Evolutionary conservation across 2,329 filamentous ascomycete genomes (phyloP), one percentile per base, ranked within the genome.

Genomic region (Tolypocladium sp.): DNA sequence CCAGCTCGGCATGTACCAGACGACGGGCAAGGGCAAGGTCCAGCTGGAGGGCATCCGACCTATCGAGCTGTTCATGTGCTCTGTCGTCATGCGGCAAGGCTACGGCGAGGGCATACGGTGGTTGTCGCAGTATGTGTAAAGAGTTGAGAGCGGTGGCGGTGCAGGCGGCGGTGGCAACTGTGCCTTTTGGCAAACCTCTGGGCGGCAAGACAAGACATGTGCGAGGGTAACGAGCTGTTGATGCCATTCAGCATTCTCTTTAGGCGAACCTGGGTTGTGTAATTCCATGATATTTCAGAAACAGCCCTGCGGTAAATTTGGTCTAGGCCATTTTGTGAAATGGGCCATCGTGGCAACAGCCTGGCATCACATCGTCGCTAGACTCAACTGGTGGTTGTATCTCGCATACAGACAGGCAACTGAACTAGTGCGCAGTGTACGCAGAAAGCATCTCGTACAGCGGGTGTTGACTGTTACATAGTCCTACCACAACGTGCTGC

Each of bases 41-140:
- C 90, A 89, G 64, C 82, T 94, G 66, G 92, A 96, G 80, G 91
- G 91, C 40, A 96, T 96, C 76, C 83, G 92, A 68, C 91, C 92
- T 30, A 93, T 99, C 71, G 94, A 99, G 83, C 85, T 97, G 63
- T 97, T 97, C 78, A 96, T 99, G 94, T 97, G 92, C 84, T 96
- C 91, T 69, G 92, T 97, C 67, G 93, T 97, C 63, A 96, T 97
- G 91, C 86, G 93, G 76, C 93, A 97, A 82, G 94, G 90, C 65
- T 96, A 96, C 74, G 91, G 91, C 58, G 92, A 96, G 68, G 92
- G 84, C 68, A 93, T 96, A 76, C 86, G 91, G 79, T 96, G 91
- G 92, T 76, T 96, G 76, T 91, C 90, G 59, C 91, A 95, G 82
- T 96, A 95, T 72, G 90, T 95, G 73, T 95, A 88, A 30, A 52